Evolutionary conservation across 208 protist species (phyloP).

Genomic region (Leishmania arabica): DNA sequence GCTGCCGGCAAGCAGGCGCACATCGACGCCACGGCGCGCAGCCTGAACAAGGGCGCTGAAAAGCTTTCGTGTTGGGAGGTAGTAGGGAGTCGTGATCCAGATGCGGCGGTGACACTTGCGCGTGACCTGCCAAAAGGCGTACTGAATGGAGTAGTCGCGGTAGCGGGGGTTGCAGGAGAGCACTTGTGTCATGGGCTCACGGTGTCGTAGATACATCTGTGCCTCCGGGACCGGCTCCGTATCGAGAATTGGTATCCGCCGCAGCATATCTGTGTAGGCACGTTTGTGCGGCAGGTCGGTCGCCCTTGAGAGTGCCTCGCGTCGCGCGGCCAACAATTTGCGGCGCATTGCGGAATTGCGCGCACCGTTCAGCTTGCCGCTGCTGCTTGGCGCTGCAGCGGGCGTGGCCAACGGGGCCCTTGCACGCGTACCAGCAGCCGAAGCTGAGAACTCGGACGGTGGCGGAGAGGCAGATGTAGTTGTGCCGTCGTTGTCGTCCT

Average conservation of each 20-base stretch:
- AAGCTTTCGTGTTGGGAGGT: conserved; percentile 84
- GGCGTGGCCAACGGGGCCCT: background rate
- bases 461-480: background rate
- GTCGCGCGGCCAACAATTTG: conserved; percentile 43
- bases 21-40: conserved; percentile 85
- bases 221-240: conserved; percentile 78
- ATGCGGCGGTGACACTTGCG: conserved; percentile 76
- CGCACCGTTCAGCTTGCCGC: background rate
- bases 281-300: conserved; percentile 58
- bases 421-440: background rate
- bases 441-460: background rate
- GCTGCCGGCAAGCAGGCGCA: conserved; percentile 88
- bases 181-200: conserved; percentile 71
- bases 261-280: conserved; percentile 46
- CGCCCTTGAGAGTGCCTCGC: conserved; percentile 36
- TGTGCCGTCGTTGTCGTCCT: background rate
- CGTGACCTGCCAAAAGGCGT: conserved; percentile 87
- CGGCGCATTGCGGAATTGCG: conserved; percentile 51
- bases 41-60: conserved; percentile 77
- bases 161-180: conserved; percentile 86
- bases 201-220: conserved; percentile 47
- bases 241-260: conserved; percentile 48
- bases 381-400: background rate
- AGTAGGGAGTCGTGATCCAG: conserved; percentile 94
- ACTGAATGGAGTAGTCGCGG: conserved; percentile 88